phyloP scores from a whole-genome alignment of 1,284 basidiomycete species.

The Apiotrichum mycotoxinovorans region DNA sequence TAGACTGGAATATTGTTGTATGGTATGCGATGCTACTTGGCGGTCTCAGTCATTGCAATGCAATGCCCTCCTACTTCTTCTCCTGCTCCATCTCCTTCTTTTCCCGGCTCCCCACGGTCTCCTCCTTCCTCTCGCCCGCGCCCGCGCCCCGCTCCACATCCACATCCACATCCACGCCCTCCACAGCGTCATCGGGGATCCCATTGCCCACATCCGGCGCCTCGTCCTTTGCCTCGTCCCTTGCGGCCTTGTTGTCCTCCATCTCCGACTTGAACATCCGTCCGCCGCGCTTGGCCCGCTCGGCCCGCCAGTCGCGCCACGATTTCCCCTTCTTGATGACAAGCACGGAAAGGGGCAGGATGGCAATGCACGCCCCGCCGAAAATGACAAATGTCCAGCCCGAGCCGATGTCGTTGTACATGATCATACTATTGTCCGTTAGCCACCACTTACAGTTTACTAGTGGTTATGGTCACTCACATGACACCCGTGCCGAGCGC shows the following conservation, averaged over 20 bases:
- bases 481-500: constrained; percentile 41
- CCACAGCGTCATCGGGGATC: neutral
- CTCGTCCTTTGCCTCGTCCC: neutral
- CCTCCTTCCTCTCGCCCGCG: too few relatives aligned
- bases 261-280: neutral
- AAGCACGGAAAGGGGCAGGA: constrained; percentile 30
- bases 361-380: constrained; percentile 32
- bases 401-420: constrained; percentile 38
- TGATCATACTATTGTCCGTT: constrained; percentile 14
- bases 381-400: constrained; percentile 49
- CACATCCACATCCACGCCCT: too few relatives aligned
- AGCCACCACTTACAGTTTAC: neutral
- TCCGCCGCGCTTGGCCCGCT: neutral
- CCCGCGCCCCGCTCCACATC: too few relatives aligned
- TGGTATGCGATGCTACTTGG: too few relatives aligned
- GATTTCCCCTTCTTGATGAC: constrained; percentile 27
- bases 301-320: constrained; percentile 33
- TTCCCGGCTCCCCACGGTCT: too few relatives aligned
- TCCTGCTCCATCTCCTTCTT: too few relatives aligned
- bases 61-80: too few relatives aligned
- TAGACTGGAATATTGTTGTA: too few relatives aligned
- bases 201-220: neutral
- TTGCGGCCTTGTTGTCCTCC: neutral
- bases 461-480: constrained; percentile 23
- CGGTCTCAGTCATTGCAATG: too few relatives aligned